Evolutionary conservation across 495 filamentous ascomycete genomes (phyloP).

Genomic region (Penicillium verhagenii): DNA sequence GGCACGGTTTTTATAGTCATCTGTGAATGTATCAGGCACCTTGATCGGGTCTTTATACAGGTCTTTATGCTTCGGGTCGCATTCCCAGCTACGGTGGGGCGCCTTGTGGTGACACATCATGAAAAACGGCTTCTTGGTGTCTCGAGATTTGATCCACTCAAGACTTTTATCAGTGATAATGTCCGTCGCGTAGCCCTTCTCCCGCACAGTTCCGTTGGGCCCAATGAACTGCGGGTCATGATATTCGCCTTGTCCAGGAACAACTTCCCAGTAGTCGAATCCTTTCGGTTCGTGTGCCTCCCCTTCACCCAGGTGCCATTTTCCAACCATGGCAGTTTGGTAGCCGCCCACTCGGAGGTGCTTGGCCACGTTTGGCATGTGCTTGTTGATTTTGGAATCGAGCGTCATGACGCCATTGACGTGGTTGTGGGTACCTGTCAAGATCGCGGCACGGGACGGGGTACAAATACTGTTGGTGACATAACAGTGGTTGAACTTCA

Average conservation of each 20-base stretch:
- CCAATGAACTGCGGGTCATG: constrained; percentile 40
- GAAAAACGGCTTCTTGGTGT: constrained; percentile 39
- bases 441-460: constrained; percentile 39
- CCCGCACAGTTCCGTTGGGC: constrained; percentile 15
- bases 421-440: constrained; percentile 46
- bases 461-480: constrained; percentile 49
- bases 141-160: constrained; percentile 31
- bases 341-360: constrained; percentile 39
- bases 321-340: constrained; percentile 43
- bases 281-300: constrained; percentile 38
- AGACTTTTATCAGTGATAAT: constrained; percentile 44
- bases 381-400: constrained; percentile 41
- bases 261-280: constrained; percentile 41
- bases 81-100: constrained; percentile 46
- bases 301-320: constrained; percentile 48
- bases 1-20: constrained; percentile 46
- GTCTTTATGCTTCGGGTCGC: constrained; percentile 35
- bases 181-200: constrained; percentile 41
- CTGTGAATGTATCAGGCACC: constrained; percentile 42
- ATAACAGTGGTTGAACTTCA: constrained; percentile 49
- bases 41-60: constrained; percentile 37
- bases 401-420: constrained; percentile 45
- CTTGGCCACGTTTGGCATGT: constrained; percentile 44
- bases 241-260: constrained; percentile 44
- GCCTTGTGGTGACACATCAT: constrained; percentile 51